phyloP scores from a whole-genome alignment of 495 filamentous ascomycete genomes.

The Thozetella sp. region DNA sequence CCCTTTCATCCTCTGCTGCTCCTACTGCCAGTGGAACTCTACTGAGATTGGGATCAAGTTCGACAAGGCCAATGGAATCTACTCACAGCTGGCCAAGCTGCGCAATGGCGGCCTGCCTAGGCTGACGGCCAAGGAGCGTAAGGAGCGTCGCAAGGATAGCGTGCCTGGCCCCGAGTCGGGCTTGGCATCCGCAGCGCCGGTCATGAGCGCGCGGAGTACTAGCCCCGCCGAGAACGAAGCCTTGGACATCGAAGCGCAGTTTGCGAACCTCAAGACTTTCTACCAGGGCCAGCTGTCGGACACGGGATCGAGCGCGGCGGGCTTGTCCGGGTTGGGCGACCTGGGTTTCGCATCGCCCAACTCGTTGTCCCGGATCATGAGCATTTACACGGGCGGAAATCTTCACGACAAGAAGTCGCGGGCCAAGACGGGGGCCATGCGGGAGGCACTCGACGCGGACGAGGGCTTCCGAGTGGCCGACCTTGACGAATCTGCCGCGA shows the following conservation, averaged over 20 bases:
- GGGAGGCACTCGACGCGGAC: constrained; percentile 67
- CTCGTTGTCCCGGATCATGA: constrained; percentile 86
- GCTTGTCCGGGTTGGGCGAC: constrained; percentile 56
- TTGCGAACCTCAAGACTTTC: constrained; percentile 65
- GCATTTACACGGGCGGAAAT: constrained; percentile 73
- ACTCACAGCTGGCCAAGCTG: constrained; percentile 70
- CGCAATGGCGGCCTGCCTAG: constrained; percentile 50
- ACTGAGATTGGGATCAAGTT: constrained; percentile 89
- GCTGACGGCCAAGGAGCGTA: constrained; percentile 38
- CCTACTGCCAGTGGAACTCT: constrained; percentile 90
- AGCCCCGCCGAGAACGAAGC: constrained; percentile 17
- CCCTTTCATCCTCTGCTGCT: constrained; percentile 80
- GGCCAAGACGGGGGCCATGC: constrained; percentile 68
- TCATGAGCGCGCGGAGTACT: constrained; percentile 1
- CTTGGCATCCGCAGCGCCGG: constrained; percentile 10
- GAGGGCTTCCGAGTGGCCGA: constrained; percentile 68
- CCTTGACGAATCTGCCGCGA: constrained; percentile 50
- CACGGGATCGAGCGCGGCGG: constrained; percentile 45
- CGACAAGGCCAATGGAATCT: constrained; percentile 83
- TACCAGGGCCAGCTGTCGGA: constrained; percentile 72
- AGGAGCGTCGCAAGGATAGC: constrained; percentile 44
- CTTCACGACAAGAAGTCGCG: constrained; percentile 66
- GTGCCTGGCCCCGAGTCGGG: constrained; percentile 16
- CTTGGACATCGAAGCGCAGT: constrained; percentile 46
- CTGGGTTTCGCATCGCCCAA: constrained; percentile 76